Evolutionary conservation across 805 yeast genomes (phyloP), one percentile per base, ranked within the genome.

Genomic region (Wickerhamomyces pijperi): DNA sequence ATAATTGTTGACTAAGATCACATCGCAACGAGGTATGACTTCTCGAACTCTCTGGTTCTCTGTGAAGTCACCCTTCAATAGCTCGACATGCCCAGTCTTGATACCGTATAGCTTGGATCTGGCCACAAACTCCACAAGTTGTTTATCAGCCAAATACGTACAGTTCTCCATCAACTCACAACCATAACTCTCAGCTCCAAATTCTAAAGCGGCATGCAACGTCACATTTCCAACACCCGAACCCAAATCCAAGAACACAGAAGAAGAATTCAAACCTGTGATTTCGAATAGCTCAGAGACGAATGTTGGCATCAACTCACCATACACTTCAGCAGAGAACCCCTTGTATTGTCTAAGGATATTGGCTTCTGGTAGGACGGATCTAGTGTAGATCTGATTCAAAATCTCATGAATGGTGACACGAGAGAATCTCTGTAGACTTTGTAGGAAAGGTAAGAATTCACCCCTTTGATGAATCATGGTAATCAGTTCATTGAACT

Each of bases 201-300:
- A 76, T 51, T 87, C 95, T 28, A 88, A 58, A 0, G 95, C 86
- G 0, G 95, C 94, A 56, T 87, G 96, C 32, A 87, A 69, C 0
- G 82, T 80, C 41, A 95, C 85, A 54, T 88, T 88, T 0, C 96
- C 97, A 14, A 88, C 96, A 13, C 97, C 97, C 0, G 95, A 85
- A 0, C 97, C 97, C 19, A 88, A 65, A 58, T 88, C 97, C 45
- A 88, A 76, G 51, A 86, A 87, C 15, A 65, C 71, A 35, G 74
- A 70, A 2, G 57, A 59, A 1, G 74, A 65, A 31, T 63, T 58
- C 38, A 87, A 60, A 1, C 67, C 70, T 37, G 86, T 79, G 48
- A 76, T 66, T 5, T 63, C 55, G 51, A 79, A 82, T 4, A 83
- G 80, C 46, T 68, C 74, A 32, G 86, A 70, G 34, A 83, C 65